Conservation (phyloP, 805 yeast species). For the Yarrowia osloensis region DNA sequence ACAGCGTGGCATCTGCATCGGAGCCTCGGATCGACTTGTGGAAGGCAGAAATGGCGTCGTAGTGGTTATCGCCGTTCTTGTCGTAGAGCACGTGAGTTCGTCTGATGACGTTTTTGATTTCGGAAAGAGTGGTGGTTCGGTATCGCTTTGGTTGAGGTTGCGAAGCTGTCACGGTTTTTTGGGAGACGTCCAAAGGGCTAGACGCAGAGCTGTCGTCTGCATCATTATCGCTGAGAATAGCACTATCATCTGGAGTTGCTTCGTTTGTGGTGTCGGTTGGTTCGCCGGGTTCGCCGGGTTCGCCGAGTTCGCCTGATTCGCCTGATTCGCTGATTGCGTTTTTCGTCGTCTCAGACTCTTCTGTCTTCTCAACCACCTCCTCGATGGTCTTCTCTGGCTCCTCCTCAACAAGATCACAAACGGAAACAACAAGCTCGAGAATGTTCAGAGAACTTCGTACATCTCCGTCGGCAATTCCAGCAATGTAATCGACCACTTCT, state of each 20-base stretch:
- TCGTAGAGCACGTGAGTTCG: conserved; percentile 70
- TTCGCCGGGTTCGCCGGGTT: too few species aligned
- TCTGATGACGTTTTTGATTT: conserved; percentile 48
- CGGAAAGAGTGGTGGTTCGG: conserved; percentile 29
- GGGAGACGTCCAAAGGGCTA: too few species aligned
- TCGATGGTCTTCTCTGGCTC: conserved; percentile 32
- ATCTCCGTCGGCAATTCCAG: conserved; percentile 81
- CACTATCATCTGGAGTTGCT: neutral
- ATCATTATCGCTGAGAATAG: neutral
- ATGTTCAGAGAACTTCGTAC: conserved; percentile 81
- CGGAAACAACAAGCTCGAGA: conserved; percentile 56
- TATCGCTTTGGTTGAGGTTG: neutral
- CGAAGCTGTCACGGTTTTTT: neutral
- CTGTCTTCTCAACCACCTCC: neutral
- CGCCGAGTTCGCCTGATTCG: too few species aligned
- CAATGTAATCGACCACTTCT: conserved; percentile 65
- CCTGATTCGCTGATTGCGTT: neutral
- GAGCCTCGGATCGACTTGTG: conserved; percentile 92
- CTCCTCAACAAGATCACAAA: conserved; percentile 37
- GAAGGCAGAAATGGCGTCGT: conserved; percentile 93
- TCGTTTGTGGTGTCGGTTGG: neutral
- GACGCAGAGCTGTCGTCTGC: neutral
- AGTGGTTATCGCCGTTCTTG: conserved; percentile 86
- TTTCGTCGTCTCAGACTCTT: neutral
- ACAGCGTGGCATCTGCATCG: conserved; percentile 85